phyloP scores from a whole-genome alignment of 1,284 basidiomycete genomes.

The Rhodofomes roseus region DNA sequence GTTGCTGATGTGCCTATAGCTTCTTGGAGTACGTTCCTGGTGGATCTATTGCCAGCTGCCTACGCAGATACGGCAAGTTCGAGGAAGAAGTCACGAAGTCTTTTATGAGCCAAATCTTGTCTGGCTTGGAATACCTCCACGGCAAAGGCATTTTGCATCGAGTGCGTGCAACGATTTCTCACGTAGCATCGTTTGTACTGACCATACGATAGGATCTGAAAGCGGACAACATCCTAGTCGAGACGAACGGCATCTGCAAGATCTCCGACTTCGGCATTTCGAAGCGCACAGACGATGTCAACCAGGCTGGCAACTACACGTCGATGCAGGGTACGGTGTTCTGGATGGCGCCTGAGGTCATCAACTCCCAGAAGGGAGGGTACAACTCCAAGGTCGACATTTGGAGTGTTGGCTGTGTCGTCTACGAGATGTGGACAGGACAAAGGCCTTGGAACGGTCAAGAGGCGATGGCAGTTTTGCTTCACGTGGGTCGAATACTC shows the following conservation, averaged over 20 bases:
- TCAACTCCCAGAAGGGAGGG: conserved; percentile 78
- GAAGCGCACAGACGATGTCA: conserved; percentile 84
- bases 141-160: conserved; percentile 90
- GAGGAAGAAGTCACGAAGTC: conserved; percentile 91
- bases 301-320: conserved; percentile 77
- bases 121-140: conserved; percentile 93
- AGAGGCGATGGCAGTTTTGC: conserved; percentile 90
- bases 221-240: conserved; percentile 97
- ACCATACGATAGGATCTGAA: conserved; percentile 75
- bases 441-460: conserved; percentile 90
- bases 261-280: conserved; percentile 99
- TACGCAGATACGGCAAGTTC: conserved; percentile 91
- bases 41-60: conserved; percentile 91
- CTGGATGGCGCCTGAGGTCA: conserved; percentile 99
- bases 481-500: conserved; percentile 59
- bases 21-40: conserved; percentile 99
- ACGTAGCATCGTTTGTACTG: conserved; percentile 1
- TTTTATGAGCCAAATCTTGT: conserved; percentile 90
- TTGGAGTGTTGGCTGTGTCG: conserved; percentile 97
- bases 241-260: conserved; percentile 91
- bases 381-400: conserved; percentile 98
- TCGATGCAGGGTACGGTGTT: conserved; percentile 97
- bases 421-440: conserved; percentile 98
- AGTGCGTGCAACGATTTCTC: conserved; percentile 34
- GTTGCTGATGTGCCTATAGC: conserved; percentile 35